Evolutionary conservation across 2,329 filamentous ascomycete species (phyloP), one percentile per base, ranked within the genome.

Genomic region (Cercospora berteroae): DNA sequence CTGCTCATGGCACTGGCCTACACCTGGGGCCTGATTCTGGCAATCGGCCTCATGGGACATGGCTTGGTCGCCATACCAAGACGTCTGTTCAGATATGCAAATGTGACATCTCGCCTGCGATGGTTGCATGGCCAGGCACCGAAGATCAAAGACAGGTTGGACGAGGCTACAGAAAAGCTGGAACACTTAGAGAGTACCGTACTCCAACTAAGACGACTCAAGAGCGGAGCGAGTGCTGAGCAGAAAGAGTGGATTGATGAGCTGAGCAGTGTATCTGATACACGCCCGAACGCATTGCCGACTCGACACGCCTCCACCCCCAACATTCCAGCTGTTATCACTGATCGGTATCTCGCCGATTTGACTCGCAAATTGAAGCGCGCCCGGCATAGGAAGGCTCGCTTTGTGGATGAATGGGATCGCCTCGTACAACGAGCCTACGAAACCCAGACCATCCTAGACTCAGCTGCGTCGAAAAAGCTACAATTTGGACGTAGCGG

Each of bases 221-320:
- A 97, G 82, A 89, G 87, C 2, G 92, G 91, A 16, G 91, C 88
- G 25, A 89, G 92, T 5, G 82, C 83, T 64, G 86, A 90, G 50
- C 95, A 94, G 75, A 88, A 89, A 72, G 94, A 97, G 73, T 99
- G 95, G 95, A 96, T 99, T 71, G 94, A 98, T 72, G 95, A 99
- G 76, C 82, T 99, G 33, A 89, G 88, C 2, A 94, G 98, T 70
- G 87, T 90, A 70, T 87, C 89, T 2, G 92, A 94, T 71, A 81
- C 77, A 63, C 82, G 85, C 56, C 75, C 80, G 29, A 76, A 79
- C 5, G 72, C 78, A 5, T 76, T 79, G 18, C 75, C 80, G 10
- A 79, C 80, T 33, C 74, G 78, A 20, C 71, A 73, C 29, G 70
- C 73, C 4, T 70, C 73, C 3, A 75, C 70, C 23, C 48, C 71